Evolutionary conservation across 768 basidiomycete species (phyloP).

Genomic region (Boletus huronensis): DNA sequence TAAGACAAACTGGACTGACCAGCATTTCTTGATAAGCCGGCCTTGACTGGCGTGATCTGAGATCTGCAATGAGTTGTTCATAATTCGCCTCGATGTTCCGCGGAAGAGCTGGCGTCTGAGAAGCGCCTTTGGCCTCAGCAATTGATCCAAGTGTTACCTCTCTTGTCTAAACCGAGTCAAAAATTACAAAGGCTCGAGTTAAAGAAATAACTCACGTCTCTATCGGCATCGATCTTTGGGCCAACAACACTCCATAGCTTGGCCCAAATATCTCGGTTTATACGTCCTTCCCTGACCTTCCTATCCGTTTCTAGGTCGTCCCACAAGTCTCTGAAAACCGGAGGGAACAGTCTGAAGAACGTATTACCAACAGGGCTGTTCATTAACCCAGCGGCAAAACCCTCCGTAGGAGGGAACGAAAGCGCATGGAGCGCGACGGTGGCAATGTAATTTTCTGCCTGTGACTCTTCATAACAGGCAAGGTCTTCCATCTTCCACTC

Average conservation of each 20-base stretch:
- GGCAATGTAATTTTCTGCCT: conserved; percentile 90
- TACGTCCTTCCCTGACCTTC: conserved; percentile 55
- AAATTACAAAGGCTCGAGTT: neutral
- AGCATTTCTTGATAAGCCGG: conserved; percentile 84
- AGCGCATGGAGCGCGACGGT: conserved; percentile 81
- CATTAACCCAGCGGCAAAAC: conserved; percentile 56
- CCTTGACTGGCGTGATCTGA: conserved; percentile 59
- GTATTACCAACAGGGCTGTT: conserved; percentile 48
- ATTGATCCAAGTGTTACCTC: conserved; percentile 19
- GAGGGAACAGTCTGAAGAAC: conserved; percentile 77
- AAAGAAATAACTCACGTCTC: conserved; percentile 38
- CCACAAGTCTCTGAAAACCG: conserved; percentile 87
- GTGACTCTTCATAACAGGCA: conserved; percentile 70
- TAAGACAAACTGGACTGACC: conserved; percentile 41
- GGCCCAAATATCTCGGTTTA: conserved; percentile 70
- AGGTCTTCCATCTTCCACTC: conserved; percentile 83
- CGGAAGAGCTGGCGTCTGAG: neutral
- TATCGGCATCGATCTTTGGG: conserved; percentile 45
- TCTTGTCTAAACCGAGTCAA: conserved; percentile 14
- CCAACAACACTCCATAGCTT: conserved; percentile 62
- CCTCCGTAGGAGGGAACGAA: conserved; percentile 57
- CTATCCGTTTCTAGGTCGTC: conserved; percentile 73
- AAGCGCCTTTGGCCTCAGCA: conserved; percentile 15
- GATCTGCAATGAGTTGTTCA: conserved; percentile 55
- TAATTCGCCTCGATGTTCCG: conserved; percentile 25